Percentiles rank a stretch among this genome's conserved stretches.
phyloP scores from a whole-genome alignment of 140 eudicot species.

The Flaveria floridana region DNA sequence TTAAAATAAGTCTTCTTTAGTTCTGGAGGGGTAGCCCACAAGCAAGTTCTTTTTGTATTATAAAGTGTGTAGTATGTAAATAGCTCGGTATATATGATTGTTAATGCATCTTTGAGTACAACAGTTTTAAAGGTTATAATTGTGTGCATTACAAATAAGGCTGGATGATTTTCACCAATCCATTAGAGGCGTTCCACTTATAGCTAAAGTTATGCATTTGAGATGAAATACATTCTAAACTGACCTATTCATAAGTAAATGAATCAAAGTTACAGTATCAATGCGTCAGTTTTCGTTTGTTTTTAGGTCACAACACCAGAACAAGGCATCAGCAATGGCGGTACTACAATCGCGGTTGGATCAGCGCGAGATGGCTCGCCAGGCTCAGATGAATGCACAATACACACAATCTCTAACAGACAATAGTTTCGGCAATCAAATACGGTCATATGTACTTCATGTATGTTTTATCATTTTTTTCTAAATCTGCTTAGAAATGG shows the following conservation, averaged over 20 bases:
- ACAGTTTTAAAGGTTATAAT: background rate
- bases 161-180: background rate
- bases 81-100: background rate
- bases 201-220: slow-evolving; percentile 3
- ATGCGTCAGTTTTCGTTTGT: background rate
- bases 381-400: slow-evolving; percentile 75
- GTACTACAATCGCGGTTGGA: slow-evolving; percentile 91
- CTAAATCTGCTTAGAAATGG: slow-evolving; percentile 2
- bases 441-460: slow-evolving; percentile 79
- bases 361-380: slow-evolving; percentile 84
- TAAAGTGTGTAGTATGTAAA: background rate
- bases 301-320: slow-evolving; percentile 80
- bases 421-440: slow-evolving; percentile 85
- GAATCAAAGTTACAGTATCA: background rate
- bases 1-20: background rate
- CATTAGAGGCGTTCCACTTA: background rate
- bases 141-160: background rate
- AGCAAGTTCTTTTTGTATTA: background rate
- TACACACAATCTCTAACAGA: slow-evolving; percentile 81
- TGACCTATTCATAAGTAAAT: background rate
- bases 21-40: background rate
- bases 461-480: background rate
- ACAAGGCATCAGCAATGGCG: slow-evolving; percentile 87
- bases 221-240: background rate
- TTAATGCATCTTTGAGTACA: background rate